Conservation (phyloP, 495 filamentous ascomycete genomes). For the Penicillium silybi region DNA sequence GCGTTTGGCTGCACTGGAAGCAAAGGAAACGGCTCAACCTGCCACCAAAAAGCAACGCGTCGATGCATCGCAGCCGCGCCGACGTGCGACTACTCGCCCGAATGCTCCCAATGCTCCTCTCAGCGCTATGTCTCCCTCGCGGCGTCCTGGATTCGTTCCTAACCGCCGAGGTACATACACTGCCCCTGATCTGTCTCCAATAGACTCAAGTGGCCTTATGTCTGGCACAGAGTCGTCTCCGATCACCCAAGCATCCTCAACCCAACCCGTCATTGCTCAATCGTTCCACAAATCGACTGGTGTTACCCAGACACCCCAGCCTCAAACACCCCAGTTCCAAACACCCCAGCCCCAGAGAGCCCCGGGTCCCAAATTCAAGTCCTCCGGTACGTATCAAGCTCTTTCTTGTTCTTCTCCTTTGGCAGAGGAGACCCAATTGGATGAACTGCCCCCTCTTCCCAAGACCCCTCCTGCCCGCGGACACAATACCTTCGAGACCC, state of each 20-base stretch:
- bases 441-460: too few relatives aligned
- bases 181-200: slow-evolving; percentile 2
- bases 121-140: background rate
- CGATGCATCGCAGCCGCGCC: background rate
- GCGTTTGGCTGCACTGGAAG: background rate
- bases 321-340: too few relatives aligned
- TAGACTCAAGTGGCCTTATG: slow-evolving; percentile 7
- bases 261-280: background rate
- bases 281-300: background rate
- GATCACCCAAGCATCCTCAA: background rate
- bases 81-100: background rate
- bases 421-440: background rate
- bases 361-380: background rate
- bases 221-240: background rate
- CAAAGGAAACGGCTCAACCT: background rate
- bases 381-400: background rate
- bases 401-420: background rate
- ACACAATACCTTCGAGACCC: too few relatives aligned
- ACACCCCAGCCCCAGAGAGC: background rate
- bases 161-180: slow-evolving; percentile 3
- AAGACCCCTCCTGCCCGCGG: too few relatives aligned
- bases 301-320: too few relatives aligned
- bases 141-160: slow-evolving; percentile 4
- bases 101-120: background rate
- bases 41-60: slow-evolving; percentile 5